Percentiles rank a stretch among this genome's conserved stretches.
Conservation (phyloP, 2,329 filamentous ascomycete genomes). For the Myriosclerotinia curreyana region DNA sequence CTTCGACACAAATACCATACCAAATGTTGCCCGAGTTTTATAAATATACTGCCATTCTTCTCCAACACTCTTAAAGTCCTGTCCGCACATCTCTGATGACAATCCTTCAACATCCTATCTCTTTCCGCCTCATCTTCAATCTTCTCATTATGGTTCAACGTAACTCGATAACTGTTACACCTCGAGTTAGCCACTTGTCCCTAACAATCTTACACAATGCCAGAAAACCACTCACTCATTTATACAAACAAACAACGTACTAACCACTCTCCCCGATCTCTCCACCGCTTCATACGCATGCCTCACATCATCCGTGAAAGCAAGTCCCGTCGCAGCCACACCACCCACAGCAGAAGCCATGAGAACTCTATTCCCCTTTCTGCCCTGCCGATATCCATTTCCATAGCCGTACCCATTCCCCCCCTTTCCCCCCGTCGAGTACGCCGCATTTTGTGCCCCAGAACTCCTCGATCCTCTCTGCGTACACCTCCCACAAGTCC, state of each 20-base stretch:
- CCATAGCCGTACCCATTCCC: slow-evolving; percentile 17
- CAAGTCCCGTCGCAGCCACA: slow-evolving; percentile 40
- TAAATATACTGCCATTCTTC: slow-evolving; percentile 97
- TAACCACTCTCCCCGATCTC: slow-evolving; percentile 74
- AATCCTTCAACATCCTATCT: slow-evolving; percentile 68
- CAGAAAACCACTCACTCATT: slow-evolving; percentile 66
- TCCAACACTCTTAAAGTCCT: slow-evolving; percentile 84
- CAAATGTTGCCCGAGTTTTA: slow-evolving; percentile 94
- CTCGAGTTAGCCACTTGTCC: slow-evolving; percentile 14
- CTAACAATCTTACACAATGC: background rate
- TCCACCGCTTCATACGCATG: slow-evolving; percentile 72
- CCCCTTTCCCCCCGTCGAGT: slow-evolving; percentile 21
- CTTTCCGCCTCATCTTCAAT: slow-evolving; percentile 61
- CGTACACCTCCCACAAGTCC: slow-evolving; percentile 36
- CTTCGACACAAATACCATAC: slow-evolving; percentile 42
- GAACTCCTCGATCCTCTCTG: background rate
- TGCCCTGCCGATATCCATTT: slow-evolving; percentile 6
- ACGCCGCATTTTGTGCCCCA: slow-evolving; percentile 10
- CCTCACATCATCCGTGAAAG: slow-evolving; percentile 67
- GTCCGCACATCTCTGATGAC: slow-evolving; percentile 88
- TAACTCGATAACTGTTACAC: slow-evolving; percentile 72
- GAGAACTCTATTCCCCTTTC: slow-evolving; percentile 16
- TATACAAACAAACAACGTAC: slow-evolving; percentile 74
- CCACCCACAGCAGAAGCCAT: slow-evolving; percentile 32
- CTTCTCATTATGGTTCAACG: slow-evolving; percentile 67